Evolutionary conservation across 2,329 filamentous ascomycete genomes (phyloP).

Genomic region (Penicillium digitatum): DNA sequence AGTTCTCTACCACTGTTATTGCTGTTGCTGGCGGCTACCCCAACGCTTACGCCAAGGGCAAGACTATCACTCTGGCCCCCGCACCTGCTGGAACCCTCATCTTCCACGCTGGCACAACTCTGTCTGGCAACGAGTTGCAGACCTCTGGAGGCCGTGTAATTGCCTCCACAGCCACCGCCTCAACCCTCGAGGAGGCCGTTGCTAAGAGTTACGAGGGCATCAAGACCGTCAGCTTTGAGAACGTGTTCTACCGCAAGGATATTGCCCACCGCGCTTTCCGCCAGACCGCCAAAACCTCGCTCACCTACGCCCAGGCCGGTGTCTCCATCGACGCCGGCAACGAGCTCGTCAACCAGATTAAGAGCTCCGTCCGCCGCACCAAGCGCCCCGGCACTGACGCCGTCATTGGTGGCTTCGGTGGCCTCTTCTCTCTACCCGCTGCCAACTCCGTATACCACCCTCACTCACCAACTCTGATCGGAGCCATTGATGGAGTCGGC

Average conservation of each 20-base stretch:
- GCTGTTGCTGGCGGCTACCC: conserved; percentile 90
- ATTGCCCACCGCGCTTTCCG: conserved; percentile 69
- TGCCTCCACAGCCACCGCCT: conserved; percentile 76
- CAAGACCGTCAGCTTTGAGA: conserved; percentile 72
- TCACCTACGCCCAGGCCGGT: conserved; percentile 91
- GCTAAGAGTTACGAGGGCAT: conserved; percentile 83
- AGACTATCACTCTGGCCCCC: conserved; percentile 55
- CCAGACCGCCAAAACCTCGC: conserved; percentile 35
- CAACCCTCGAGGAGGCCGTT: conserved; percentile 75
- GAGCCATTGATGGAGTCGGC: conserved; percentile 91
- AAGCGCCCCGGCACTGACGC: conserved; percentile 82
- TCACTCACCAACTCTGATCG: conserved; percentile 76
- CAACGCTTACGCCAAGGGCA: conserved; percentile 77
- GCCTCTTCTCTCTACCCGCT: conserved; percentile 71
- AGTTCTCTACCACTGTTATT: conserved; percentile 87
- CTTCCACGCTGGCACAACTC: conserved; percentile 87
- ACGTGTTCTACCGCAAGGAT: conserved; percentile 88
- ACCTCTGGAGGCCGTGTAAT: conserved; percentile 89
- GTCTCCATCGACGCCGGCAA: conserved; percentile 95
- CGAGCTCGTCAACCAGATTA: conserved; percentile 86
- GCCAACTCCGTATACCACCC: conserved; percentile 67
- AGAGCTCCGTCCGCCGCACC: conserved; percentile 80
- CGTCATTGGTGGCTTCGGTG: conserved; percentile 92
- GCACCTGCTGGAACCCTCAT: conserved; percentile 60
- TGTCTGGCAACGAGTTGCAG: conserved; percentile 60